Percentiles rank a stretch among this genome's conserved stretches.
Evolutionary conservation across 805 yeast species (phyloP).

Genomic region (Lachancea waltii): DNA sequence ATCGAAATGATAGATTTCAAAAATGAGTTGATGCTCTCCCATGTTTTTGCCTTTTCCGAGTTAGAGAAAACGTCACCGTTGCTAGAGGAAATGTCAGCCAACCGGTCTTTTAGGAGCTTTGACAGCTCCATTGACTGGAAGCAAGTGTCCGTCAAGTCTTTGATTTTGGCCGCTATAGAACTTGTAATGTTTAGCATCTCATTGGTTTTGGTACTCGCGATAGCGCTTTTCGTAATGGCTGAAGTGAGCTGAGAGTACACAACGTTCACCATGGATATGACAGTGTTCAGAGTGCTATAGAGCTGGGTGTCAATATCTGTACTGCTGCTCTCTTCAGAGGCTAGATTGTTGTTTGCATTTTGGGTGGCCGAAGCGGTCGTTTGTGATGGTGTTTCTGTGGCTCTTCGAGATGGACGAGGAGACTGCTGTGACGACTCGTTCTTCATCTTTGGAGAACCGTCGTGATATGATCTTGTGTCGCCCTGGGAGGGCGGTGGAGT

Average conservation of each 20-base stretch:
- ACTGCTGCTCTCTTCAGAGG: conserved; percentile 1
- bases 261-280: conserved; percentile 64
- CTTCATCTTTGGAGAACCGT: conserved; percentile 16
- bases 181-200: conserved; percentile 23
- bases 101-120: conserved; percentile 50
- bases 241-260: conserved; percentile 69
- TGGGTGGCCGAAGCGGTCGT: conserved; percentile 7
- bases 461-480: conserved; percentile 4
- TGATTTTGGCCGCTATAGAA: conserved; percentile 53
- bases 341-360: conserved; percentile 3
- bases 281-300: conserved; percentile 55
- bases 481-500: conserved; percentile 13
- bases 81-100: conserved; percentile 40
- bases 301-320: conserved; percentile 57
- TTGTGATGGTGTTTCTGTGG: conserved; percentile 8
- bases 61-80: conserved; percentile 36
- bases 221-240: conserved; percentile 60
- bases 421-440: conserved; percentile 12
- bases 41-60: conserved; percentile 55
- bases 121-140: conserved; percentile 79
- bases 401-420: conserved; percentile 11
- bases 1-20: conserved; percentile 78
- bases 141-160: conserved; percentile 72
- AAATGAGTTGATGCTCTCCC: conserved; percentile 81
- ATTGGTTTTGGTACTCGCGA: conserved; percentile 39